Evolutionary conservation across 2,329 filamentous ascomycete genomes (phyloP).

Genomic region (Phaeosphaeriaceae sp.): DNA sequence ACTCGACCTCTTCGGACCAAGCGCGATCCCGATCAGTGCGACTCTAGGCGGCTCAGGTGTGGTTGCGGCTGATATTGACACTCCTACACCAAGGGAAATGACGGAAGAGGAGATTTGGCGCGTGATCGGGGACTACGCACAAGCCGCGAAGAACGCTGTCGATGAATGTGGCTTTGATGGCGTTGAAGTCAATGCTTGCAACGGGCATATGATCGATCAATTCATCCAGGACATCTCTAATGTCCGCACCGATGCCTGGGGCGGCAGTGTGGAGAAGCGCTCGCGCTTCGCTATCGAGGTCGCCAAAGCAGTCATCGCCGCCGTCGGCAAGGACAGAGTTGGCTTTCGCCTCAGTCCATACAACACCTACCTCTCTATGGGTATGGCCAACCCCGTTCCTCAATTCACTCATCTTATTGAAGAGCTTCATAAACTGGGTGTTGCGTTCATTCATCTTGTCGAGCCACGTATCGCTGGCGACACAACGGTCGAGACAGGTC

Average conservation of each 20-base stretch:
- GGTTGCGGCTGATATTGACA: not conserved
- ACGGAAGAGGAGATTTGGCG: constrained; percentile 47
- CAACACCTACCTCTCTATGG: constrained; percentile 68
- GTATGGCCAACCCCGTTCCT: constrained; percentile 60
- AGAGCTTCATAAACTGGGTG: constrained; percentile 54
- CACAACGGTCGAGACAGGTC: constrained; percentile 39
- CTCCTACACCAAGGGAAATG: constrained; percentile 24
- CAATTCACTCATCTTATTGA: constrained; percentile 63
- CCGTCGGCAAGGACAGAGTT: constrained; percentile 60
- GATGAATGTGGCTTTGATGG: constrained; percentile 64
- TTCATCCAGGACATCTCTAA: constrained; percentile 68
- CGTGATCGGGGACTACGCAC: constrained; percentile 46
- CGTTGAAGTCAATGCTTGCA: constrained; percentile 63
- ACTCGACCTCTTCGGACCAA: constrained; percentile 32
- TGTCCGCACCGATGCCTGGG: constrained; percentile 57
- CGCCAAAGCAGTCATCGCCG: constrained; percentile 55
- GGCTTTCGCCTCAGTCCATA: constrained; percentile 68
- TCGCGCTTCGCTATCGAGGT: constrained; percentile 61
- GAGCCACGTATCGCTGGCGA: constrained; percentile 60
- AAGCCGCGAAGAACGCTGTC: constrained; percentile 52
- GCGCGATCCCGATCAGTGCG: constrained; percentile 38
- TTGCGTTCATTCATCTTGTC: constrained; percentile 59
- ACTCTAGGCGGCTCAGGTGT: not conserved
- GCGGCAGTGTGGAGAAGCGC: constrained; percentile 58
- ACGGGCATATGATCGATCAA: constrained; percentile 71